These are phyloP conservation scores for Penicillium nucicola DNA, from an alignment of 495 filamentous ascomycete genomes.

Conservation along the genomic window DNA sequence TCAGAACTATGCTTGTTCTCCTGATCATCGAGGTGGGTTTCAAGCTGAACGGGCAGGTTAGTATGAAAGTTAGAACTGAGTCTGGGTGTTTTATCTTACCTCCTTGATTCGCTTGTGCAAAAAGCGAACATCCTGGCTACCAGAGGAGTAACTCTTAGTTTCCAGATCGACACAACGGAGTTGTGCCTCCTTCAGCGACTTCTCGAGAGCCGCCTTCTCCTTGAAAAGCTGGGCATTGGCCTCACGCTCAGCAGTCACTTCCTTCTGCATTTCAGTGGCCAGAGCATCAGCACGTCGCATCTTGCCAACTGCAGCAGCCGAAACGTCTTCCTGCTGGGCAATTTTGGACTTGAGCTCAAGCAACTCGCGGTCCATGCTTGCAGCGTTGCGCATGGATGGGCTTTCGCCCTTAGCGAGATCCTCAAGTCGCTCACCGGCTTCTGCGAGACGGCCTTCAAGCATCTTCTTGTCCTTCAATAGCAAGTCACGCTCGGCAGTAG, in stretches of 20 bases:
- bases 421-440: slow-evolving; percentile 88
- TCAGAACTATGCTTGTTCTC: slow-evolving; percentile 73
- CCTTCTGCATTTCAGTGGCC: slow-evolving; percentile 86
- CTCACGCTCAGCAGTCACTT: slow-evolving; percentile 88
- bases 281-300: slow-evolving; percentile 96
- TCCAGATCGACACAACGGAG: slow-evolving; percentile 87
- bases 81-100: slow-evolving; percentile 49
- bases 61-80: not conserved
- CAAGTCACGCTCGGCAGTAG: slow-evolving; percentile 78
- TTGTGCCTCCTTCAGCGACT: slow-evolving; percentile 87
- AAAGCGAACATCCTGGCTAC: slow-evolving; percentile 93
- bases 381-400: slow-evolving; percentile 88
- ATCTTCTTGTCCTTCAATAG: slow-evolving; percentile 86
- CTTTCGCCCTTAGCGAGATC: slow-evolving; percentile 83
- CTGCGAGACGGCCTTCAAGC: slow-evolving; percentile 80
- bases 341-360: slow-evolving; percentile 86
- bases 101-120: slow-evolving; percentile 93
- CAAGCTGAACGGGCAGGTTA: slow-evolving; percentile 60
- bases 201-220: slow-evolving; percentile 88
- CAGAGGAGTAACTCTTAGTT: slow-evolving; percentile 92
- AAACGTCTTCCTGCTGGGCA: slow-evolving; percentile 92
- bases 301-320: slow-evolving; percentile 89
- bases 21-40: slow-evolving; percentile 84
- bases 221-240: slow-evolving; percentile 79
- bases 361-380: slow-evolving; percentile 82